phyloP scores from a whole-genome alignment of 495 filamentous ascomycete genomes.

The Bathelium albidoporum region DNA sequence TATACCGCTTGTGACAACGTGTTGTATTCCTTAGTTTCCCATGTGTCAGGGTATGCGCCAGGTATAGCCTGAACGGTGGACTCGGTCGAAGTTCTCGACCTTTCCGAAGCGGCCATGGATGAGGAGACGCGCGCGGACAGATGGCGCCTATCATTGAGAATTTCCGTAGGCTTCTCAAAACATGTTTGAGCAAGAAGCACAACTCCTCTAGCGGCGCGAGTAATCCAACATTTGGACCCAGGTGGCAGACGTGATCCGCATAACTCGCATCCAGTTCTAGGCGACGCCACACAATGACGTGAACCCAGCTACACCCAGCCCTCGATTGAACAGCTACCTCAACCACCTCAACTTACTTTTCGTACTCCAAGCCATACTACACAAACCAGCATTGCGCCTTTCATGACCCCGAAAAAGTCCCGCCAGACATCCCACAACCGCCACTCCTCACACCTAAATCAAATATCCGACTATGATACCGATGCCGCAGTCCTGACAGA shows the following conservation, averaged over 20 bases:
- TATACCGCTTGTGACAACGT: slow-evolving; percentile 52
- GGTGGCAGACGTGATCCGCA: too few species aligned
- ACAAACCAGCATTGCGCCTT: neutral
- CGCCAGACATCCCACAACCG: slow-evolving; percentile 15
- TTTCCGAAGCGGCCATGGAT: neutral
- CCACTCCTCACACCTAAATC: slow-evolving; percentile 19
- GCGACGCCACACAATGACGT: too few species aligned
- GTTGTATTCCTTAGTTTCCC: slow-evolving; percentile 19
- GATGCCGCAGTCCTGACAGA: slow-evolving; percentile 40
- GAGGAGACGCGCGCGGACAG: neutral
- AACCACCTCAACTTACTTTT: too few species aligned
- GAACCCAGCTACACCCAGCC: too few species aligned
- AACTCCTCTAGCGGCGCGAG: too few species aligned
- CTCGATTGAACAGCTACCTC: too few species aligned
- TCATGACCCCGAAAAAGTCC: slow-evolving; percentile 23
- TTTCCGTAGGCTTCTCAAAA: neutral
- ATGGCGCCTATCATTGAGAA: neutral
- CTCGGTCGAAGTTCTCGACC: slow-evolving; percentile 7
- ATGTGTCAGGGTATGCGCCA: slow-evolving; percentile 24
- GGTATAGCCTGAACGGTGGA: slow-evolving; percentile 20
- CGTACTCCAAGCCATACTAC: too few species aligned
- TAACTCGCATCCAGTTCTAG: too few species aligned
- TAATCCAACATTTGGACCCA: too few species aligned
- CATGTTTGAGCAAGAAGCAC: too few species aligned
- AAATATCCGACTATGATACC: slow-evolving; percentile 58